Percentiles rank a stretch among this genome's conserved stretches.
phyloP scores from a whole-genome alignment of 1,284 basidiomycete genomes.

The Pulveroboletus sp. region DNA sequence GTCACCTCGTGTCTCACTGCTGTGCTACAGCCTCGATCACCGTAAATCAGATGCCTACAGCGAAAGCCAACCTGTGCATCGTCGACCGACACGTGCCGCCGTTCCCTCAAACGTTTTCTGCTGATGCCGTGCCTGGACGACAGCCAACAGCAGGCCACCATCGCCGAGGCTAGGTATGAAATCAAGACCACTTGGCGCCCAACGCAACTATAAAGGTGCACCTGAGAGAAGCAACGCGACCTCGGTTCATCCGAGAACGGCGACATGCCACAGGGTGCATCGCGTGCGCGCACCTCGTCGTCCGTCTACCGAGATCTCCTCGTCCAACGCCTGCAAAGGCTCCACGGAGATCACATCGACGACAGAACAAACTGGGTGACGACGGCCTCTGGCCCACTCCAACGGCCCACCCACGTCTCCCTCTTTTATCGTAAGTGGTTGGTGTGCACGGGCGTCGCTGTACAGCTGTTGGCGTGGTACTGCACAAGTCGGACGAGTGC shows the following conservation, averaged over 20 bases:
- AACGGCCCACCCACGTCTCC: conserved; percentile 8
- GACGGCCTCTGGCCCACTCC: not conserved
- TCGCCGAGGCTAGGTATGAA: not conserved
- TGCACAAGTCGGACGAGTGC: not conserved
- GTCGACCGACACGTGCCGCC: no score
- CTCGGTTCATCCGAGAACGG: not conserved
- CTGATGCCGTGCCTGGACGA: not conserved
- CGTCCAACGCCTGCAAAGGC: not conserved
- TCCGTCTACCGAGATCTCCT: conserved; percentile 9
- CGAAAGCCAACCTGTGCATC: no score
- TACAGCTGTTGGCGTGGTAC: not conserved
- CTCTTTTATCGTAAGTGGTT: conserved; percentile 11
- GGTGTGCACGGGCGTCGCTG: no score
- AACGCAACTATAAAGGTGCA: no score
- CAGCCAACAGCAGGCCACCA: no score
- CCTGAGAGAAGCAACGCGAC: no score
- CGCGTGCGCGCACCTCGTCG: not conserved
- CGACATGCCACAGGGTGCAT: not conserved
- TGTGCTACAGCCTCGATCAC: no score
- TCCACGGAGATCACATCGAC: not conserved
- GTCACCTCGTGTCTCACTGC: no score
- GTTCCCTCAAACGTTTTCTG: no score
- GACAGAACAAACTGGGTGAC: conserved; percentile 4
- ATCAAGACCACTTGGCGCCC: not conserved
- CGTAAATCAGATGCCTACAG: no score